A percentile compares a stretch with the other conserved stretches of the same genome.
Evolutionary conservation across 108 stramenopile species (phyloP).

Genomic region (Fistulifera solaris): DNA sequence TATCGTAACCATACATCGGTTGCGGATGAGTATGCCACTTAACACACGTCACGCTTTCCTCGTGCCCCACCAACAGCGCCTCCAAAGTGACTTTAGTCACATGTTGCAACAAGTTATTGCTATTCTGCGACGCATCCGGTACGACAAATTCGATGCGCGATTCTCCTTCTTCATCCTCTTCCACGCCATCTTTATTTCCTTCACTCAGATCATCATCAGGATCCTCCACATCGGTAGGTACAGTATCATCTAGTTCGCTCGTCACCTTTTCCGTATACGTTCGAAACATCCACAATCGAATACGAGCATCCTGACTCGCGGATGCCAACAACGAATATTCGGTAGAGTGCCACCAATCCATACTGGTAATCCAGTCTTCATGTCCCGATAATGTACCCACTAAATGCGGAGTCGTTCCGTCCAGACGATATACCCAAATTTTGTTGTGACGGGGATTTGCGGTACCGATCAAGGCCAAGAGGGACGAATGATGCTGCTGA

Average conservation of each 20-base stretch:
- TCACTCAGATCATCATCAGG: conserved; percentile 19
- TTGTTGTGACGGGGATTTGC: conserved; percentile 72
- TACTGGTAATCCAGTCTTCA: conserved; percentile 81
- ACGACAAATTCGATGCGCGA: conserved; percentile 42
- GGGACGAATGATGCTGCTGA: conserved; percentile 5
- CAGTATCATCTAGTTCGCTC: conserved; percentile 2
- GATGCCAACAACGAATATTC: conserved; percentile 46
- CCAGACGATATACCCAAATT: conserved; percentile 39
- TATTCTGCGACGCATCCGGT: no score
- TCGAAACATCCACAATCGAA: conserved; percentile 78
- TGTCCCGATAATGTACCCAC: conserved; percentile 49
- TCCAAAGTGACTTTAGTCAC: conserved; percentile 56
- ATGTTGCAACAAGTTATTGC: background rate
- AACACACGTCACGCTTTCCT: conserved; percentile 72
- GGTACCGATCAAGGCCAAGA: conserved; percentile 53
- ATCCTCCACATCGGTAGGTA: conserved; percentile 15
- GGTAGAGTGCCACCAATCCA: conserved; percentile 33
- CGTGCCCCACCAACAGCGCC: conserved; percentile 78
- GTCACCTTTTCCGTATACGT: background rate
- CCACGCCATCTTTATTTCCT: conserved; percentile 33
- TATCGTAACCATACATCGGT: conserved; percentile 26
- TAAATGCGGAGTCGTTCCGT: background rate
- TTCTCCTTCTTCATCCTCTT: conserved; percentile 61
- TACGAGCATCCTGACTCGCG: conserved; percentile 74
- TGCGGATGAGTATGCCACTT: conserved; percentile 45